Evolutionary conservation across 2,329 filamentous ascomycete genomes (phyloP).

Genomic region (Juglanconis oblonga): DNA sequence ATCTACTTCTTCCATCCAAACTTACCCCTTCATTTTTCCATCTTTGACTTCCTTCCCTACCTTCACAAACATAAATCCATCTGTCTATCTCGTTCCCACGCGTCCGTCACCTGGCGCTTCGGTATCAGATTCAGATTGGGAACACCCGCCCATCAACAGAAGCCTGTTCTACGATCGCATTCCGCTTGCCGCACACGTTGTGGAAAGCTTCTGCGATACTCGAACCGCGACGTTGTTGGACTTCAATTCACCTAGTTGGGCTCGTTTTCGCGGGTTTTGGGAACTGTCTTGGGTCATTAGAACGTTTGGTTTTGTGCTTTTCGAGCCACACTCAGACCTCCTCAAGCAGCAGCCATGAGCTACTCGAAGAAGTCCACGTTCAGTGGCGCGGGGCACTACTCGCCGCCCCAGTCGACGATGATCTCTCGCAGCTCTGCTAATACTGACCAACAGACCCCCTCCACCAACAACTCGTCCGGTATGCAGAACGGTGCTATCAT

Average conservation of each 20-base stretch:
- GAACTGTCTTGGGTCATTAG: background rate
- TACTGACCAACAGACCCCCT: background rate
- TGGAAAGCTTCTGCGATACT: background rate
- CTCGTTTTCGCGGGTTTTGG: background rate
- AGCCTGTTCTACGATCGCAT: background rate
- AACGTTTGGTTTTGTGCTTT: background rate
- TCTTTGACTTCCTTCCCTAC: no score
- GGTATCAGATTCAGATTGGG: background rate
- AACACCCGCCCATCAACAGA: background rate
- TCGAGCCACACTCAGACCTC: background rate
- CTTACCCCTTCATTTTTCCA: no score
- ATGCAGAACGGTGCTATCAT: background rate
- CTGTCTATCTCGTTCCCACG: background rate
- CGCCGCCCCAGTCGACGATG: background rate
- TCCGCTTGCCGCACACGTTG: background rate
- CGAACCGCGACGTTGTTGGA: background rate
- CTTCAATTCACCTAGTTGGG: background rate
- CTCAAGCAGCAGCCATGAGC: slow-evolving; percentile 5
- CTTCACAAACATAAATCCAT: background rate
- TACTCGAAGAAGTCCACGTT: background rate
- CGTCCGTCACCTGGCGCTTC: background rate
- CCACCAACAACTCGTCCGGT: background rate
- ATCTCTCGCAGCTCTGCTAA: slow-evolving; percentile 1
- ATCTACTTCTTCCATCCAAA: no score
- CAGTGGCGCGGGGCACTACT: background rate